These are phyloP conservation scores for Cadophora luteo-olivacea DNA, from an alignment of 2,329 filamentous ascomycete species.

Conservation along the genomic window DNA sequence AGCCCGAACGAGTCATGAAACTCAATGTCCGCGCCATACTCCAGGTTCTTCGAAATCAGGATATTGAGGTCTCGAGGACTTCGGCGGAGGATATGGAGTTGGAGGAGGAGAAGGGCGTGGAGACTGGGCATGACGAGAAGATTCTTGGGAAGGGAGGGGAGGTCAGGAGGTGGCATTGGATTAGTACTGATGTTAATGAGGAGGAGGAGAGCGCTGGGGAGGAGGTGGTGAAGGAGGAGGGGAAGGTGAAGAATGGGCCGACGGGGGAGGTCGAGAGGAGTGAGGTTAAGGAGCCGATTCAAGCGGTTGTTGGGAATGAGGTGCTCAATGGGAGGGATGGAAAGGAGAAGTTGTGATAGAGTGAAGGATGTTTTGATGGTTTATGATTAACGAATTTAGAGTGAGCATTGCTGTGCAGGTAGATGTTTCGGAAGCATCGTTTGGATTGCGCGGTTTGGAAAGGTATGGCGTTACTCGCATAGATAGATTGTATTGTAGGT, in stretches of 20 bases:
- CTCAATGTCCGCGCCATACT: constrained; percentile 65
- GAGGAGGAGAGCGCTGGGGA: constrained; percentile 28
- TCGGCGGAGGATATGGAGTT: constrained; percentile 49
- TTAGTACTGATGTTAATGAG: constrained; percentile 36
- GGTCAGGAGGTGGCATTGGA: constrained; percentile 42
- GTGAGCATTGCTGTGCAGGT: background rate
- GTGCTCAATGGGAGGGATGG: constrained; percentile 27
- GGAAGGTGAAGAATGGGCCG: constrained; percentile 23
- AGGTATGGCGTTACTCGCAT: background rate
- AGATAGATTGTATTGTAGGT: background rate
- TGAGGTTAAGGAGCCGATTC: constrained; percentile 26
- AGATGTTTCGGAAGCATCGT: background rate
- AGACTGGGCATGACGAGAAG: constrained; percentile 34
- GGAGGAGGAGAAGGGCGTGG: constrained; percentile 21
- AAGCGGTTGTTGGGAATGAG: constrained; percentile 38
- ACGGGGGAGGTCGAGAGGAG: constrained; percentile 24
- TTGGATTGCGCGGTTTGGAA: background rate
- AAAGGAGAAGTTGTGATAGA: constrained; percentile 20
- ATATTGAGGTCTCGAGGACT: constrained; percentile 56
- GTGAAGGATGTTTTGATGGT: background rate
- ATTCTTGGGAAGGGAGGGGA: constrained; percentile 38
- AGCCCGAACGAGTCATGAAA: constrained; percentile 63
- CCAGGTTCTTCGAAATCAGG: constrained; percentile 60
- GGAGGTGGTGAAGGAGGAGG: constrained; percentile 26
- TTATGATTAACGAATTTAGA: constrained; percentile 11